Percentiles rank a stretch among this genome's conserved stretches.
Conservation (phyloP, 1,139 yeast genomes). For the Diutina neorugosa region DNA sequence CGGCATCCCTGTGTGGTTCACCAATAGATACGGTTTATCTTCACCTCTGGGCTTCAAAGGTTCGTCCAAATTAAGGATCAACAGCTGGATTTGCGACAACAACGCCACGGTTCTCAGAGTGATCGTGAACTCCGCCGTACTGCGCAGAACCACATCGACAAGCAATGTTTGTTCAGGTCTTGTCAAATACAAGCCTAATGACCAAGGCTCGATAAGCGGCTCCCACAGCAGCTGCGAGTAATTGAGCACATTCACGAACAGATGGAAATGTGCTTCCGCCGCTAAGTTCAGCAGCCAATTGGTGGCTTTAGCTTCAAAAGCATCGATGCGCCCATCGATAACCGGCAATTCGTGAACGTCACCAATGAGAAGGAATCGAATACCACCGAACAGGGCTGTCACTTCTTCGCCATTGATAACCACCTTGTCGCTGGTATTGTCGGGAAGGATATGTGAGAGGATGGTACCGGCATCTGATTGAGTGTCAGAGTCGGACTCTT, state of each 20-base stretch:
- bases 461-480: not conserved
- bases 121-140: conserved; percentile 67
- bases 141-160: conserved; percentile 58
- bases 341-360: conserved; percentile 92
- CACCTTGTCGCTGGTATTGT: conserved; percentile 9
- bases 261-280: conserved; percentile 58
- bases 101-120: conserved; percentile 76
- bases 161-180: conserved; percentile 24
- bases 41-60: conserved; percentile 58
- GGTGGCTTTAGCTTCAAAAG: conserved; percentile 59
- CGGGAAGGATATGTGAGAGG: not conserved
- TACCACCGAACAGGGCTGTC: conserved; percentile 62
- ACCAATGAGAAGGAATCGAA: conserved; percentile 81
- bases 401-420: conserved; percentile 63
- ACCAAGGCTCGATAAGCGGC: conserved; percentile 85
- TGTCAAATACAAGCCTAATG: conserved; percentile 55
- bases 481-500: not conserved
- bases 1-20: conserved; percentile 78
- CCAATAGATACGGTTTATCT: conserved; percentile 69
- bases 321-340: conserved; percentile 64
- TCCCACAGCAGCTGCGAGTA: conserved; percentile 95
- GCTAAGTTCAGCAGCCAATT: conserved; percentile 88
- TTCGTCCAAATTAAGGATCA: conserved; percentile 38
- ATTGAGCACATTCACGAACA: conserved; percentile 72
- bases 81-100: conserved; percentile 52